Evolutionary conservation across 495 filamentous ascomycete species (phyloP), one percentile per base, ranked within the genome.

Genomic region (Eremomyces bilateralis): DNA sequence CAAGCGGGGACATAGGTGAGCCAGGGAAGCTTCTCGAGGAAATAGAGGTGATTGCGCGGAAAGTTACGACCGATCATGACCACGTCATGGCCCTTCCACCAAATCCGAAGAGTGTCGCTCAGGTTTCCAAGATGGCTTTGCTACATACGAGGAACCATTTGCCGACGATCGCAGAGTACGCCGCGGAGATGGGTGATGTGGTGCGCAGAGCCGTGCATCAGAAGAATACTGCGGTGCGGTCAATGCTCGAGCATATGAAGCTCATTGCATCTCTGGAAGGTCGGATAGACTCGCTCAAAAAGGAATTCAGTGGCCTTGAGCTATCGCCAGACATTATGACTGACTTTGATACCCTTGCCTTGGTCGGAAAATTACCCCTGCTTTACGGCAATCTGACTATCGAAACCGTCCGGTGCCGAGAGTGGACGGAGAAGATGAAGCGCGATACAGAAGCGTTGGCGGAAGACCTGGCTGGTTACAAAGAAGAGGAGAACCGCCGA

Each of bases 341-440:
- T 15, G 68, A 72, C 0, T 85, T 93, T 51, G 72, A 90, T 29
- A 59, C 77, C 19, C 58, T 95, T 5, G 65, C 69, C 20, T 56
- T 75, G 16, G 71, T 92, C 8, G 73, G 78, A 20, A 69, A 80
- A 33, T 64, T 95, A 37, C 90, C 88, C 5, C 68, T 74, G 37
- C 64, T 82, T 18, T 99, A 99, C 50, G 85, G 88, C 1, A 80
- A 80, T 0, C 73, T 91, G 18, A 56, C 91, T 11, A 64, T 83
- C 12, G 88, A 99, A 49, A 73, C 81, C 17, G 65, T 92, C 30
- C 69, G 76, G 36, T 73, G 88, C 8, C 74, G 68, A 24, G 84
- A 94, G 57, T 99, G 88, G 80, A 68, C 65, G 5, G 76, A 84
- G 16, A 94, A 91, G 53, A 72, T 94, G 48, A 76, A 71, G 42